Conservation (phyloP, 768 basidiomycete genomes). For the Pluteus cervinus region DNA sequence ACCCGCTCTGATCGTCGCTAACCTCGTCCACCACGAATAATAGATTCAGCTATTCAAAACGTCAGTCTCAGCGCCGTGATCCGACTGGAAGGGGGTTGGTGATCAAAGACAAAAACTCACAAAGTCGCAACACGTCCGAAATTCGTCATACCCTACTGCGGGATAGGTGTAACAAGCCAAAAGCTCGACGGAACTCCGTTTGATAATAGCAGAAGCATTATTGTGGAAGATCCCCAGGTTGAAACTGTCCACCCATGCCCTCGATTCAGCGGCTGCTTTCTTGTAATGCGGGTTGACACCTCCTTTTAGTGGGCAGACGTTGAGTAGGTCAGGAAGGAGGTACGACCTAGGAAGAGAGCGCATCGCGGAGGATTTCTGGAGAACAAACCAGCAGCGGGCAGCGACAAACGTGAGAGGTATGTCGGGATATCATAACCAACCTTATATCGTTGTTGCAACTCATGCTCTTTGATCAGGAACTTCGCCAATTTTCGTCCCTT, state of each 20-base stretch:
- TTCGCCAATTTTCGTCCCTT: too few relatives aligned
- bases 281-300: constrained; percentile 53
- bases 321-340: constrained; percentile 54
- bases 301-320: constrained; percentile 39
- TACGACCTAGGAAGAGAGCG: too few relatives aligned
- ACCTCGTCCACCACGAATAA: constrained; percentile 3
- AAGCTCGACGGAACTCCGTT: too few relatives aligned
- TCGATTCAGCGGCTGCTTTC: constrained; percentile 48
- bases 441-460: too few relatives aligned
- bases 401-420: too few relatives aligned
- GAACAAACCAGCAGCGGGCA: too few relatives aligned
- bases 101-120: constrained; percentile 22
- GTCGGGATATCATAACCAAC: too few relatives aligned
- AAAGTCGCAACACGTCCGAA: constrained; percentile 59
- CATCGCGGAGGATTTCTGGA: too few relatives aligned
- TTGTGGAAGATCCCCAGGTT: constrained; percentile 53
- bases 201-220: too few relatives aligned
- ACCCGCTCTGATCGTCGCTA: background rate
- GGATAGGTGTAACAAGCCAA: constrained; percentile 56
- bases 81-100: constrained; percentile 2
- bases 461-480: too few relatives aligned
- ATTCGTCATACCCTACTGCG: constrained; percentile 49
- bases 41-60: too few relatives aligned
- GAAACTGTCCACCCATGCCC: constrained; percentile 58
- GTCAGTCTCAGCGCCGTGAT: too few relatives aligned